These are phyloP conservation scores for Lagenidium giganteum DNA, from an alignment of 352 stramenopile species.

Conservation along the genomic window DNA sequence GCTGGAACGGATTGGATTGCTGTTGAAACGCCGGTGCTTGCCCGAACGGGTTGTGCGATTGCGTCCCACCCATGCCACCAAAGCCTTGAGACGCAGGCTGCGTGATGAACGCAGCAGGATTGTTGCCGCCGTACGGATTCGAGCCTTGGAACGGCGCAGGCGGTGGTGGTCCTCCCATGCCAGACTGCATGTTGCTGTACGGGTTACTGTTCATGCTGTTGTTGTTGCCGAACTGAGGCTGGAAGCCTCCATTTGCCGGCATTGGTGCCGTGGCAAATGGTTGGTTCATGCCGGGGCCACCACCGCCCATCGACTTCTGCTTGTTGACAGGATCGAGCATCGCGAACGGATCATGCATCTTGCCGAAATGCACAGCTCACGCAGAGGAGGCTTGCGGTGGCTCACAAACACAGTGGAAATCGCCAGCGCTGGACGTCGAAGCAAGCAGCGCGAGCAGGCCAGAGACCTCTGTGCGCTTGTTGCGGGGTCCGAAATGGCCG, in stretches of 20 bases:
- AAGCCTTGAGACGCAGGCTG: constrained; percentile 42
- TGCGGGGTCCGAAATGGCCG: too few relatives aligned
- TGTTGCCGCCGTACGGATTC: too few relatives aligned
- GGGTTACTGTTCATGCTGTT: too few relatives aligned
- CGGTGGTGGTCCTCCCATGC: too few relatives aligned
- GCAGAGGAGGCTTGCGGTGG: too few relatives aligned
- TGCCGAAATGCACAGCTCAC: background rate
- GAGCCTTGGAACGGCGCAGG: too few relatives aligned
- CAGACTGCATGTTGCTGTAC: too few relatives aligned
- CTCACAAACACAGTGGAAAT: constrained; percentile 8
- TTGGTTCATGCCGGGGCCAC: constrained; percentile 7
- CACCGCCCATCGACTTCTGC: constrained; percentile 16
- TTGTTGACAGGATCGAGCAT: constrained; percentile 48
- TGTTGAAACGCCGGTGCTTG: background rate
- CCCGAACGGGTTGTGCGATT: background rate
- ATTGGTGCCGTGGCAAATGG: constrained; percentile 17
- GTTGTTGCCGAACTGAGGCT: too few relatives aligned
- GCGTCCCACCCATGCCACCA: constrained; percentile 22
- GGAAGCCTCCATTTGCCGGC: too few relatives aligned
- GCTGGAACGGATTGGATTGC: background rate
- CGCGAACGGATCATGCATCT: constrained; percentile 67
- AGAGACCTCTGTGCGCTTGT: too few relatives aligned
- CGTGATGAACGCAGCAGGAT: constrained; percentile 63
- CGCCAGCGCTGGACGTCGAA: too few relatives aligned
- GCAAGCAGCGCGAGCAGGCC: too few relatives aligned